Evolutionary conservation across 176 grass and related monocot species (phyloP), one percentile per base, ranked within the genome.

Genomic region (bread wheat (Triticum aestivum)): DNA sequence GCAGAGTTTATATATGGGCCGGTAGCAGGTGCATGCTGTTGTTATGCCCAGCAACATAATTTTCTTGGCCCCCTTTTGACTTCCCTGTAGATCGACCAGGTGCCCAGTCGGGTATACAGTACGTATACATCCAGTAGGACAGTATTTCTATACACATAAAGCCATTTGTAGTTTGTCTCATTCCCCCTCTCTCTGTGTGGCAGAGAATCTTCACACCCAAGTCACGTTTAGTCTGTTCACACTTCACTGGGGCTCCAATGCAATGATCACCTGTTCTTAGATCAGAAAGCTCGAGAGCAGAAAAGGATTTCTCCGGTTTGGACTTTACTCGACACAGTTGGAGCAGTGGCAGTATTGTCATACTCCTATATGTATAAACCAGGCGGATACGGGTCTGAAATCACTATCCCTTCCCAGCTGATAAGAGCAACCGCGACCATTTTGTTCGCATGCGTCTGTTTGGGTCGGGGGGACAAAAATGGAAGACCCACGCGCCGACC

Each of bases 121-220:
- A 47, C 44, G 44, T 65, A 45, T 70, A 11, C 21, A 78, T 24
- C 32, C 21, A 81, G 61, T 67, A 59, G 38, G 38, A n/a, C 20
- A 65, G 41, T 83, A 54, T 73, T 83, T 73, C 44, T 79, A 59
- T 67, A 61, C 42, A 7, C 65, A 42, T 82, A 82, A 66, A 75
- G 24, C 65, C 45, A 9, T 34, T 21, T 68, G 32, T 9, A 44
- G 6, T 79, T 42, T 79, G 15, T 29, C 61, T 45, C 14, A 3
- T 34, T 32, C 9, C 10, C 37, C 61, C 34, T 58, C 32, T 79
- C 73, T 38, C 9, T 73, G 8, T 58, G 69, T 42, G 44, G 45
- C 14, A 37, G 20, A 73, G 79, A 90, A 87, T 90, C 79, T 87
- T 83, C 56, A 21, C n/a, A 4, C 56, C 52, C 34, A 87, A 87